Base-by-base conservation (phyloP, 257 asterid species). In the Plectranthus barbatus region DNA sequence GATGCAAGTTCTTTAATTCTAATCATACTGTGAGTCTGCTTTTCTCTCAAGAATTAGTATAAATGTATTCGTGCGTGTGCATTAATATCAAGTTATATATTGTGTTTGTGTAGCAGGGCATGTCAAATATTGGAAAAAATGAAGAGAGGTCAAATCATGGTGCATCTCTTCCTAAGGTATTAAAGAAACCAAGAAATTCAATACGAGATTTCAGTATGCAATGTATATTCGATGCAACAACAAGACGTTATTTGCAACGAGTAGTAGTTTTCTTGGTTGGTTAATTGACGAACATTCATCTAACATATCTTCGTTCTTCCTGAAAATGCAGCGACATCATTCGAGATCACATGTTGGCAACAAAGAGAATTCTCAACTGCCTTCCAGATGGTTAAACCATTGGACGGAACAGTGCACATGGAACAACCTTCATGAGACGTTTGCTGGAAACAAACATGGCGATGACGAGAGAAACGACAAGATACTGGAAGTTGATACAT, bases 401-500 rank as follows among this genome's bases (percentile, higher is more conserved):
- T 86, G 96, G 97, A 92, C 89, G 99, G 93, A 89, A 67, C 87
- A 85, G 55, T 69, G 73, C 33, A 56, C 78, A 3, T 73, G 74
- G 84, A 80, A 68, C n/a, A n/a, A n/a, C n/a, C n/a, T n/a, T n/a
- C n/a, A n/a, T n/a, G n/a, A n/a, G n/a, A n/a, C 72, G 72, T n/a
- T n/a, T n/a, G n/a, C n/a, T n/a, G n/a, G n/a, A n/a, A n/a, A 72
- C 70, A 60, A n/a, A 4, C 60, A 34, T 26, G 2, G 31, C n/a
- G 21, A 80, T 21, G 95, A 89, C 20, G 91, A 83, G 41, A 82
- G 80, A 64, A 78, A 67, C 12, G 94, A 84, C 87, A 93, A 87
- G 85, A 87, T 92, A 31, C 89, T 92, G 3, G 97, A 89, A 74
- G 77, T 86, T 40, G 99, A 89, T 63, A 89, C 91, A 19, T 89